Evolutionary conservation across 2,329 filamentous ascomycete species (phyloP), one percentile per base, ranked within the genome.

Genomic region (Penicillium palitans): DNA sequence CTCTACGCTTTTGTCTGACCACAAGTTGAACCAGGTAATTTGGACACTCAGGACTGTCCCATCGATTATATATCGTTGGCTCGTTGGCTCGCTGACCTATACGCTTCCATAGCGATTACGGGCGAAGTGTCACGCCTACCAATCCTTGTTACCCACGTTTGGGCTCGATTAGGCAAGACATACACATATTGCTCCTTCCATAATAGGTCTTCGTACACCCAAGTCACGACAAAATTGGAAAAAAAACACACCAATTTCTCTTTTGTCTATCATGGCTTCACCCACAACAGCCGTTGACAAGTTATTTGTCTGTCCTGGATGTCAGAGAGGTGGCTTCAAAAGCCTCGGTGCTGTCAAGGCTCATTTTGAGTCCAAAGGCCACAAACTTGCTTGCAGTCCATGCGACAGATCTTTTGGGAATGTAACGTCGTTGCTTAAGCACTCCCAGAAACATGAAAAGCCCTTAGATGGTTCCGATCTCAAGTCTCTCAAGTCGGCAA

Each of bases 341-440:
- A 54, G 29, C 13, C 39, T 54, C 7, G 17, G 21, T 21, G 55
- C 50, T 8, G 55, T 58, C 21, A 58, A 44, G 37, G 44, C 44
- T 29, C 55, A 58, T 54, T 58, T 58, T 42, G 50, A 54, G 29
- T 46, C 50, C 6, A 58, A 58, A 31, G 42, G 37, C 21, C 55
- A 58, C 42, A 40, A 53, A 13, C 27, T 58, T 7, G 46, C 24
- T 24, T 58, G 55, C 24, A n/a, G 2, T 3, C 50, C 55, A 15
- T 58, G 55, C 24, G 42, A 58, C n/a, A 27, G 1, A 29, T 41
- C 27, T 6, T 58, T 58, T 27, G 51, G 37, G 1, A 40, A 17
- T 33, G 15, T 58, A 9, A 54, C 29, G 6, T 13, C 19, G 12
- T 44, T 58, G 7, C 50, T 58, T 10, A 33, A 42, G 7, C 55